phyloP scores from a whole-genome alignment of 768 basidiomycete genomes.

The Lyophyllum shimeji region DNA sequence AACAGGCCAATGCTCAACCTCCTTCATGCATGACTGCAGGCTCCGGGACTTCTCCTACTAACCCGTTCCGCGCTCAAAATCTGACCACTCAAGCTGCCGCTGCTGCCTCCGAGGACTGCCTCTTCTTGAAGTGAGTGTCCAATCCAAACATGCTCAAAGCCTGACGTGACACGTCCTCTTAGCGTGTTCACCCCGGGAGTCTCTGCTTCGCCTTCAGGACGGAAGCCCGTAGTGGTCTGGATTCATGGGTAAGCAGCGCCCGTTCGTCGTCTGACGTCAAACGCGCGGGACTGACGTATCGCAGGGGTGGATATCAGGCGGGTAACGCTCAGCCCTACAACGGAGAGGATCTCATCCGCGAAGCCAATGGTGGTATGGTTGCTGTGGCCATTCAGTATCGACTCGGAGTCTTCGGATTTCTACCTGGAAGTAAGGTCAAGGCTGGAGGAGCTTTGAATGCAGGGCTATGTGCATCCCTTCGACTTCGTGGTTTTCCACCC shows the following conservation, averaged over 20 bases:
- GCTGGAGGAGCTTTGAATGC: conserved; percentile 44
- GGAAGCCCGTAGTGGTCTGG: conserved; percentile 42
- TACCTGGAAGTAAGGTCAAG: conserved; percentile 42
- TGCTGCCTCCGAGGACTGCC: conserved; percentile 36
- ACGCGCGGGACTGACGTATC: neutral
- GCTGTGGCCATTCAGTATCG: conserved; percentile 43
- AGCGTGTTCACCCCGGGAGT: conserved; percentile 38
- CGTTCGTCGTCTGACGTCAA: neutral
- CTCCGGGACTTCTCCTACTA: conserved; percentile 27
- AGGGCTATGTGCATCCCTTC: conserved; percentile 40
- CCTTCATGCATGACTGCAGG: conserved; percentile 29
- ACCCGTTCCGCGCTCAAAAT: conserved; percentile 23
- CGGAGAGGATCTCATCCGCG: conserved; percentile 36
- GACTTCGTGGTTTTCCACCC: neutral
- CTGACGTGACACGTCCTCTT: neutral
- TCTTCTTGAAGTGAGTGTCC: conserved; percentile 36
- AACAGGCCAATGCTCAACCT: conserved; percentile 30
- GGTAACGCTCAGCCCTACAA: conserved; percentile 27
- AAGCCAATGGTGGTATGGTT: conserved; percentile 33
- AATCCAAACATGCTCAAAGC: neutral
- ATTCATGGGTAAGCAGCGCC: conserved; percentile 38
- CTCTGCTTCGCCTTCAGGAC: conserved; percentile 17
- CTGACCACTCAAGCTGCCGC: conserved; percentile 1
- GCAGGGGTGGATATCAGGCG: conserved; percentile 31
- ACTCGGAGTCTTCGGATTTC: conserved; percentile 45